phyloP scores from a whole-genome alignment of 2,329 filamentous ascomycete species.

The Pleoardoris graminearum region DNA sequence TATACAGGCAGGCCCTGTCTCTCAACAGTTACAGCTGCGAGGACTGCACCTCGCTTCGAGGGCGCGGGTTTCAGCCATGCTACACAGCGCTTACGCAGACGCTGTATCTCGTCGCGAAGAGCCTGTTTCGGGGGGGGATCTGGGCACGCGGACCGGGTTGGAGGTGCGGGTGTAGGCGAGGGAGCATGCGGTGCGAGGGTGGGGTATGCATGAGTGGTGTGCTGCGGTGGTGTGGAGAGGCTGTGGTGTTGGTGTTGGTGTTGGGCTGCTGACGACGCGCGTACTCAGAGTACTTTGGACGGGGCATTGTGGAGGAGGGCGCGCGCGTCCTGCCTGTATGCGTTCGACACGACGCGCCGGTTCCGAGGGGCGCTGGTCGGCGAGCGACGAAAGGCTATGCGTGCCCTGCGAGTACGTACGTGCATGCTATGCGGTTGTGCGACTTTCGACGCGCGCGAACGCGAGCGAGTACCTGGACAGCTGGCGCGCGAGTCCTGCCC shows the following conservation, averaged over 20 bases:
- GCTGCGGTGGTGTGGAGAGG: neutral
- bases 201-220: neutral
- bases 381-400: too few relatives aligned
- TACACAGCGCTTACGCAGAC: neutral
- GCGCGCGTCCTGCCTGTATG: too few relatives aligned
- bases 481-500: too few relatives aligned
- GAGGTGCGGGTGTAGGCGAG: slow-evolving; percentile 3
- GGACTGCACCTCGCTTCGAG: slow-evolving; percentile 4
- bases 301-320: too few relatives aligned
- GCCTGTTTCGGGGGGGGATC: neutral
- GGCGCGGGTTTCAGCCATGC: slow-evolving; percentile 11
- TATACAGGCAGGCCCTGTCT: neutral
- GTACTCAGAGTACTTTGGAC: neutral
- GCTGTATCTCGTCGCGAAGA: neutral
- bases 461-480: too few relatives aligned
- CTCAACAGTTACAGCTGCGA: slow-evolving; percentile 4
- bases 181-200: slow-evolving; percentile 1
- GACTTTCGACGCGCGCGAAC: too few relatives aligned
- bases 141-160: neutral
- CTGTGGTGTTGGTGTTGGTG: neutral
- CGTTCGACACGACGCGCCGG: too few relatives aligned
- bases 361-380: too few relatives aligned
- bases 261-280: neutral
- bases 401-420: too few relatives aligned
- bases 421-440: too few relatives aligned